Conservation (phyloP, 169 alveolate species). For the Plasmodium gaboni region DNA sequence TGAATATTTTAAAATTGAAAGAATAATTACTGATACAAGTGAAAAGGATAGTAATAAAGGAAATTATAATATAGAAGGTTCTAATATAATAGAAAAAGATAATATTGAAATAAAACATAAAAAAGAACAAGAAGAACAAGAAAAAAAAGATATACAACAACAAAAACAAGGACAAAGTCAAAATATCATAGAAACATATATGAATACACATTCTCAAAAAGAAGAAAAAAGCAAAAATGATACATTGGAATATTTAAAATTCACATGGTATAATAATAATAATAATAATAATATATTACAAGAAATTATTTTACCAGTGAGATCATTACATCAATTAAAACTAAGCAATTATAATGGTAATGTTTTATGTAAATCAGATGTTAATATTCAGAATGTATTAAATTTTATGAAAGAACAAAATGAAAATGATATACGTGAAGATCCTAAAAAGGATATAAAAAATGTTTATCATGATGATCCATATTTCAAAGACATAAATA, state of each 20-base stretch:
- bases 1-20: conserved; percentile 11
- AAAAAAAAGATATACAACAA: neutral
- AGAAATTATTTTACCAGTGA: conserved; percentile 33
- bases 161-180: neutral
- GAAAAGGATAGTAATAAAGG: neutral
- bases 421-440: neutral
- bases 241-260: conserved; percentile 26
- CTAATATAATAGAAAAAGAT: too few species aligned
- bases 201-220: neutral
- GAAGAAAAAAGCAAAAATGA: neutral
- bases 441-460: neutral
- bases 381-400: conserved; percentile 27
- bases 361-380: conserved; percentile 35
- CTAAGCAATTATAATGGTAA: conserved; percentile 33
- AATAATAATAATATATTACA: neutral
- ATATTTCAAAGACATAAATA: neutral
- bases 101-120: too few species aligned
- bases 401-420: conserved; percentile 4
- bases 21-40: neutral
- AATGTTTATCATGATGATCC: neutral
- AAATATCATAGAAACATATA: neutral
- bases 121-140: neutral
- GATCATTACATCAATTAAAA: conserved; percentile 26
- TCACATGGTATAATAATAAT: conserved; percentile 42
- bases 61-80: neutral